Base-by-base conservation (phyloP, 768 basidiomycete genomes). In the Leccinum ochraceum region DNA sequence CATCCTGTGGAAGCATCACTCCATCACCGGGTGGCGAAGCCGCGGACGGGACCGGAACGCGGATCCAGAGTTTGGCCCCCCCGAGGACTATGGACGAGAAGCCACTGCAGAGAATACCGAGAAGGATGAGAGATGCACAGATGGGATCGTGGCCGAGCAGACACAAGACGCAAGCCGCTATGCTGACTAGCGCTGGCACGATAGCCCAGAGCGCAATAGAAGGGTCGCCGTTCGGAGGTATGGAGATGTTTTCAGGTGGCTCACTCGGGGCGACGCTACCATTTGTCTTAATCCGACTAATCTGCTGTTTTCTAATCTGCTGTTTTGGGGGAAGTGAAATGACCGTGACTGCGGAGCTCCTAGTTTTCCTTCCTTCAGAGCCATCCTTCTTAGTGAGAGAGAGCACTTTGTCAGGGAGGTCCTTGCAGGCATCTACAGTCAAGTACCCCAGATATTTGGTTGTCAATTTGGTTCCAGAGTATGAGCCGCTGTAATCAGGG, bases 401-500 rank as follows among this genome's bases (percentile, higher is more conserved):
- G 37, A 64, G 53, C 16, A 9, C 26, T 20, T 51, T 52, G 20
- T 3, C 3, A 14, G 37, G 17, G 13, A 0, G 9, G 0, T 22
- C 36, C 14, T 20, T 30, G 37, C 66, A 65, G 8, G 53, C 50
- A 37, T 63, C 55, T 16, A 62, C 55, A 3, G 22, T 83, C 80
- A 75, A 88, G 86, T 56, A 76, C 80, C 30, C 91, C 85, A 67
- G 83, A 75, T 26, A 87, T 77, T 49, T 83, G 79, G 68, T 83
- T 78, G 5, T 72, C 79, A 48, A 76, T 72, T 57, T 78, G 81
- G 63, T 90, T 74, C 72, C 89, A 81, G 54, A 94, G 76, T n/a
- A 86, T 64, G 90, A 84, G 1, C 89, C 86, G 62, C 86, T 85
- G 72, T 84, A 94, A 63, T 89, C 89, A 46, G 90, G 90, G 2